Conservation (phyloP, 371 early-diverging fungal genomes). For the Rhizopus delemar region DNA sequence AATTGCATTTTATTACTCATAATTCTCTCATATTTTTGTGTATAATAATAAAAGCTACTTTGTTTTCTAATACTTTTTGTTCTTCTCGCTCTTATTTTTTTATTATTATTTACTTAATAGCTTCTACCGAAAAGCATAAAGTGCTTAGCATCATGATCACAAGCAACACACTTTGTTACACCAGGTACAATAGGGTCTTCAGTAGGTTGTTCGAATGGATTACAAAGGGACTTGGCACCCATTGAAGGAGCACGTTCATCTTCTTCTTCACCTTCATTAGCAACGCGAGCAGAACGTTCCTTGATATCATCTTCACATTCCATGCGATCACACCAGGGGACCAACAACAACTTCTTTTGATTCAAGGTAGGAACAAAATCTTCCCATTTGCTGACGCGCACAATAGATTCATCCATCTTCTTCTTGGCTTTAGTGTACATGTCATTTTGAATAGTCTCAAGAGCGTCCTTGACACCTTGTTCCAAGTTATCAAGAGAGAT, state of each 20-base stretch:
- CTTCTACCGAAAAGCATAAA: constrained; percentile 91
- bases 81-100: constrained; percentile 3
- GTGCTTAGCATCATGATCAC: constrained; percentile 79
- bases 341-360: constrained; percentile 84
- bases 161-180: constrained; percentile 83
- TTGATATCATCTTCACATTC: constrained; percentile 98
- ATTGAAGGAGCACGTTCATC: constrained; percentile 96
- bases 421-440: constrained; percentile 92
- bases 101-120: constrained; percentile 62
- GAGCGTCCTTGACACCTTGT: constrained; percentile 58
- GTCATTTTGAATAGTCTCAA: constrained; percentile 88
- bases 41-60: not conserved
- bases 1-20: constrained; percentile 7
- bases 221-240: constrained; percentile 99
- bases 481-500: constrained; percentile 70
- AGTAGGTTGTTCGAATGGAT: constrained; percentile 92
- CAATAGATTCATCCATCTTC: constrained; percentile 77
- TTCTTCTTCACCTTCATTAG: constrained; percentile 72
- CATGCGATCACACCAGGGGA: constrained; percentile 96
- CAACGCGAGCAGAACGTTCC: constrained; percentile 78
- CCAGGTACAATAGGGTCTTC: constrained; percentile 75
- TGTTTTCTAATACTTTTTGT: not conserved
- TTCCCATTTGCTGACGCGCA: constrained; percentile 83
- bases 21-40: not conserved
- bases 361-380: constrained; percentile 93